Conservation (phyloP, 2,329 filamentous ascomycete genomes). For the Onygenales sp. region DNA sequence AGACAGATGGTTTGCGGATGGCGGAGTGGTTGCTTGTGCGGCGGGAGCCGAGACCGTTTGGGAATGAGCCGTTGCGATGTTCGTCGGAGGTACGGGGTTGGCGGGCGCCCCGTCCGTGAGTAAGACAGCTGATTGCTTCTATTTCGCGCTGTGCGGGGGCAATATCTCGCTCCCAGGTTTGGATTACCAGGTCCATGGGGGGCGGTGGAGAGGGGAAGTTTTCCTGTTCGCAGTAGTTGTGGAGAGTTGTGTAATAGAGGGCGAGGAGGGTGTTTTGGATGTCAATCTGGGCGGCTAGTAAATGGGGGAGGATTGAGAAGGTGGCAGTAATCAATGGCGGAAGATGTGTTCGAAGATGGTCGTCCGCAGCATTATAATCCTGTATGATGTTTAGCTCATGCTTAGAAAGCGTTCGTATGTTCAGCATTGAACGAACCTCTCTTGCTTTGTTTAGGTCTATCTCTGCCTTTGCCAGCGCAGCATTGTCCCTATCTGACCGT, state of each 20-base stretch:
- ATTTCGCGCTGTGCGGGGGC: constrained; percentile 55
- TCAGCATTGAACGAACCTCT: constrained; percentile 40
- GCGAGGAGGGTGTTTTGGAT: constrained; percentile 71
- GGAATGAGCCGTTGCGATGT: constrained; percentile 34
- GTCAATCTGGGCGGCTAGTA: constrained; percentile 61
- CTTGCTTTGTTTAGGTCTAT: constrained; percentile 56
- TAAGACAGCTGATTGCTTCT: constrained; percentile 56
- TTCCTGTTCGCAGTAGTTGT: constrained; percentile 61
- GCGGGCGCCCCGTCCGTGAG: constrained; percentile 53
- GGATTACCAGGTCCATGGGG: constrained; percentile 61
- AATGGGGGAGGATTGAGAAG: constrained; percentile 63
- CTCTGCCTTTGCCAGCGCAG: constrained; percentile 60
- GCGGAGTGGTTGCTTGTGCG: constrained; percentile 28
- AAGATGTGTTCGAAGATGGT: constrained; percentile 60
- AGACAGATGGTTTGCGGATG: constrained; percentile 21
- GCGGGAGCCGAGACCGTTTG: constrained; percentile 23
- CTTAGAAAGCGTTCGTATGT: background rate
- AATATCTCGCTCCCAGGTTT: constrained; percentile 55
- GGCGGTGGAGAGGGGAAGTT: constrained; percentile 63
- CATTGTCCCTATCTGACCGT: constrained; percentile 64
- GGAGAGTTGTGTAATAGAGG: constrained; percentile 66
- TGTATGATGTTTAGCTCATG: constrained; percentile 23
- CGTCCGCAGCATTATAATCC: constrained; percentile 67
- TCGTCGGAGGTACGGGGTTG: constrained; percentile 44
- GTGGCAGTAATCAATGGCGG: constrained; percentile 62